These are phyloP conservation scores for Syzygium syzygioides DNA, from an alignment of 441 rosid genomes.

Conservation along the genomic window DNA sequence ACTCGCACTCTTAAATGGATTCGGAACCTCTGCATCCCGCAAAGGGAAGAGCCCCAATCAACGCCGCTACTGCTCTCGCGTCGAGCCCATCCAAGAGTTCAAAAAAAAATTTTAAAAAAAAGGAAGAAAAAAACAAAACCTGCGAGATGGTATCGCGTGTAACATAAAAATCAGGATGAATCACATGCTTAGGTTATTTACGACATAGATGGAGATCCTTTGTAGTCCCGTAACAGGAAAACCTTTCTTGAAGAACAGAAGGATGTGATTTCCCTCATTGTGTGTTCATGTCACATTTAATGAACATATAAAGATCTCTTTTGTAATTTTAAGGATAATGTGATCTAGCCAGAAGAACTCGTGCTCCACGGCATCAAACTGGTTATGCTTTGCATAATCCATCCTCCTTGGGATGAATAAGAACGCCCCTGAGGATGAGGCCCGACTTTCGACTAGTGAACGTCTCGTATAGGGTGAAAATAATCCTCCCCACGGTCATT, in stretches of 20 bases:
- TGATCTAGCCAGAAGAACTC: rapidly evolving
- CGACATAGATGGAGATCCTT: neutral
- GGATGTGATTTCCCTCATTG: neutral
- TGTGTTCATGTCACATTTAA: neutral
- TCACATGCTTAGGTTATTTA: neutral
- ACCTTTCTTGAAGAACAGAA: neutral
- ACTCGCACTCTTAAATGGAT: neutral
- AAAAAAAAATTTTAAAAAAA: rapidly evolving
- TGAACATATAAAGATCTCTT: neutral
- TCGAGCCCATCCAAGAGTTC: rapidly evolving
- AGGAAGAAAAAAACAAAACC: too few relatives aligned
- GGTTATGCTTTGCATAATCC: neutral
- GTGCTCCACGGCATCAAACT: rapidly evolving
- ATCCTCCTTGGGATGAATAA: too few relatives aligned
- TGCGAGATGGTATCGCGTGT: neutral
- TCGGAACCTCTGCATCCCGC: rapidly evolving
- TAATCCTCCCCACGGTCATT: rapidly evolving
- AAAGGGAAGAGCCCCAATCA: neutral
- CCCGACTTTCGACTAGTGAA: rapidly evolving
- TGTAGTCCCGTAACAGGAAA: rapidly evolving
- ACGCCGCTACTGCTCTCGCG: rapidly evolving
- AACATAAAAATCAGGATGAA: neutral
- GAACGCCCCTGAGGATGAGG: too few relatives aligned
- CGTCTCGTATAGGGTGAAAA: rapidly evolving
- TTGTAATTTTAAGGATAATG: neutral